These are phyloP conservation scores for Castanea crenata DNA, from an alignment of 306 rosid species.

Conservation along the genomic window DNA sequence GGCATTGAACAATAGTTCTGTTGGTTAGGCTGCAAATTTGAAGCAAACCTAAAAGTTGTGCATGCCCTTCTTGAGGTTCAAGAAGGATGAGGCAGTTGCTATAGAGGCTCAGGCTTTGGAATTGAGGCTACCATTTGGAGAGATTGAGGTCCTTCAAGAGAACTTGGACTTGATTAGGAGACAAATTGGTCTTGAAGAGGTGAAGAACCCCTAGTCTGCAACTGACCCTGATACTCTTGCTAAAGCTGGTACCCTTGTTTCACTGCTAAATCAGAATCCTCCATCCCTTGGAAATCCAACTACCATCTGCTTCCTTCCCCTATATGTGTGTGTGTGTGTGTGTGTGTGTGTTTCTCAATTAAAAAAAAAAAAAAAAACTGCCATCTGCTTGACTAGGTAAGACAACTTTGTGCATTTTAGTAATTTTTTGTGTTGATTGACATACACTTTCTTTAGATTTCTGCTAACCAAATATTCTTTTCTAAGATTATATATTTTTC, in stretches of 20 bases:
- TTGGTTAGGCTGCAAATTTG: slow-evolving; percentile 57
- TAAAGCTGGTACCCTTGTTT: slow-evolving; percentile 61
- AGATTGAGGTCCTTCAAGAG: slow-evolving; percentile 70
- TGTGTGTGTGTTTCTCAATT: no score
- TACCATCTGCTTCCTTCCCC: no score
- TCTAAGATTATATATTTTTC: background rate
- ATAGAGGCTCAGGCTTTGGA: no score
- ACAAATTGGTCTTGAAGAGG: slow-evolving; percentile 72
- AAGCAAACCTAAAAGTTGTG: slow-evolving; percentile 66
- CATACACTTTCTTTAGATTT: background rate
- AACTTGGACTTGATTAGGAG: slow-evolving; percentile 78
- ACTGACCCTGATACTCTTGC: slow-evolving; percentile 51
- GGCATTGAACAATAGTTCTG: slow-evolving; percentile 55
- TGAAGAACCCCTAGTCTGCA: slow-evolving; percentile 52
- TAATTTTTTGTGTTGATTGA: background rate
- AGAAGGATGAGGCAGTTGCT: slow-evolving; percentile 67
- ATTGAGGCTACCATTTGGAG: slow-evolving; percentile 79
- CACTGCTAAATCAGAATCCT: slow-evolving; percentile 64
- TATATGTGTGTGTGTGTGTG: no score
- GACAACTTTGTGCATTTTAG: background rate
- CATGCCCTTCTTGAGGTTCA: slow-evolving; percentile 86
- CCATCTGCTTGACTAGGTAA: slow-evolving; percentile 60
- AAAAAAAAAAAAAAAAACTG: slow-evolving; percentile 18
- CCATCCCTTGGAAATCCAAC: slow-evolving; percentile 85
- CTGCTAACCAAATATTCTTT: background rate